Percentiles rank a stretch among this genome's conserved stretches.
These are phyloP conservation scores for Iris macrosiphon DNA, from an alignment of 106 monocot genomes.

Conservation along the genomic window DNA sequence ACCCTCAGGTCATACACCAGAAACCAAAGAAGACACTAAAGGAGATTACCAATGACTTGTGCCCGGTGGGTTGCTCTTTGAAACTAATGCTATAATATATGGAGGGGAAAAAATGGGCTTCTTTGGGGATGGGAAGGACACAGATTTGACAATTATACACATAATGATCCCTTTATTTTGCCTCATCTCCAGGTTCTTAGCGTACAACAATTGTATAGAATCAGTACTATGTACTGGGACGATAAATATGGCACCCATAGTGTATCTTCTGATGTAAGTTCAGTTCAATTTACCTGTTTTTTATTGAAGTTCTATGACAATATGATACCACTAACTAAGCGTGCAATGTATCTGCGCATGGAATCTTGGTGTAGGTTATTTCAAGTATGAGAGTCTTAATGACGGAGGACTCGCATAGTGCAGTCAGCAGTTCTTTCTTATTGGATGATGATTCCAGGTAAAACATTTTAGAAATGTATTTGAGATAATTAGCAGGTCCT, in stretches of 20 bases:
- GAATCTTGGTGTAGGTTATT: slow-evolving; percentile 35
- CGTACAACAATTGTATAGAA: slow-evolving; percentile 62
- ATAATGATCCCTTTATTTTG: too few relatives aligned
- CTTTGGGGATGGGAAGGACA: too few relatives aligned
- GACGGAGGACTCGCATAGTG: slow-evolving; percentile 62
- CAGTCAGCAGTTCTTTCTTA: slow-evolving; percentile 57
- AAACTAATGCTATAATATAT: too few relatives aligned
- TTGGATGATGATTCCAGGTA: slow-evolving; percentile 80
- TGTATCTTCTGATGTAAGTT: slow-evolving; percentile 49
- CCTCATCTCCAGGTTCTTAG: slow-evolving; percentile 37
- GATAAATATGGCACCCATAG: slow-evolving; percentile 59
- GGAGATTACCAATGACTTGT: slow-evolving; percentile 68
- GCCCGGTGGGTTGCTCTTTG: slow-evolving; percentile 40
- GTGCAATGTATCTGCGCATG: neutral
- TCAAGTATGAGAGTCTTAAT: slow-evolving; percentile 59
- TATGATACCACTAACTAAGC: too few relatives aligned
- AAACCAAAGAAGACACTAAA: slow-evolving; percentile 44
- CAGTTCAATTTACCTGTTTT: too few relatives aligned
- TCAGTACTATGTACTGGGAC: slow-evolving; percentile 71
- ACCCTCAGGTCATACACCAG: slow-evolving; percentile 50
- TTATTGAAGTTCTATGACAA: too few relatives aligned
- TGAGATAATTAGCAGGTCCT: too few relatives aligned
- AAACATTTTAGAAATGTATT: too few relatives aligned
- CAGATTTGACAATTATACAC: too few relatives aligned
- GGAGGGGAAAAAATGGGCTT: too few relatives aligned